A percentile compares a stretch with the other conserved stretches of the same genome.
Evolutionary conservation across 2,329 filamentous ascomycete genomes (phyloP).

Genomic region (Akanthomyces muscarius): DNA sequence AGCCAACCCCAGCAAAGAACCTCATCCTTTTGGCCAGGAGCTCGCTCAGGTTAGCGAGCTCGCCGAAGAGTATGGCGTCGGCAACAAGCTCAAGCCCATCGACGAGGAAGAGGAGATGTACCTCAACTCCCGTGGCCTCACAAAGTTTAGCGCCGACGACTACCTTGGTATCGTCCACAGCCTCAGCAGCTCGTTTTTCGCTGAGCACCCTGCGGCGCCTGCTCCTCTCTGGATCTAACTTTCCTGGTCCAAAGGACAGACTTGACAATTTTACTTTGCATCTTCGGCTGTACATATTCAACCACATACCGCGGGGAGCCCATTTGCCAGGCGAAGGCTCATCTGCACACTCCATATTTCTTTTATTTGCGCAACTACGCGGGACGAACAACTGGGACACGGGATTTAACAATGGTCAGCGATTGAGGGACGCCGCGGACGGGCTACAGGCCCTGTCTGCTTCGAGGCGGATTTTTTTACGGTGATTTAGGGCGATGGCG

Average conservation of each 20-base stretch:
- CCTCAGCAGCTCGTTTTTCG: conserved; percentile 61
- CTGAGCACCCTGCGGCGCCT: conserved; percentile 31
- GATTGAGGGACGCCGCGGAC: conserved; percentile 1
- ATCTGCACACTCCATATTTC: conserved; percentile 6
- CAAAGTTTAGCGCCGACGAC: conserved; percentile 72
- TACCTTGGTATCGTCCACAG: conserved; percentile 78
- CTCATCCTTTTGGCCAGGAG: conserved; percentile 82
- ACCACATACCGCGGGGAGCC: conserved; percentile 11
- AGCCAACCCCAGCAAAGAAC: conserved; percentile 29
- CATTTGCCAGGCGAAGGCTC: conserved; percentile 1
- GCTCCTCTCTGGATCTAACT: conserved; percentile 49
- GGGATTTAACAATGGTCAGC: conserved; percentile 2
- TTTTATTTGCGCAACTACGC: conserved; percentile 6
- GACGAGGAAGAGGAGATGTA: conserved; percentile 69
- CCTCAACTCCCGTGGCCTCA: conserved; percentile 65
- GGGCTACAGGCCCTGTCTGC: background rate
- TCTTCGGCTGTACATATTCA: conserved; percentile 33
- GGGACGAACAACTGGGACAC: conserved; percentile 10
- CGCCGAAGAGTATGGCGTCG: conserved; percentile 77
- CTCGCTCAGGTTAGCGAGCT: conserved; percentile 89
- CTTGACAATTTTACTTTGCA: conserved; percentile 10
- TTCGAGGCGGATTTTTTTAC: background rate
- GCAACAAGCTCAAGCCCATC: conserved; percentile 54
- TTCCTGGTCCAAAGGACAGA: background rate
- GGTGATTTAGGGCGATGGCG: conserved; percentile 9